Evolutionary conservation across 2,329 filamentous ascomycete genomes (phyloP).

Genomic region (Bipolaris bicolor): DNA sequence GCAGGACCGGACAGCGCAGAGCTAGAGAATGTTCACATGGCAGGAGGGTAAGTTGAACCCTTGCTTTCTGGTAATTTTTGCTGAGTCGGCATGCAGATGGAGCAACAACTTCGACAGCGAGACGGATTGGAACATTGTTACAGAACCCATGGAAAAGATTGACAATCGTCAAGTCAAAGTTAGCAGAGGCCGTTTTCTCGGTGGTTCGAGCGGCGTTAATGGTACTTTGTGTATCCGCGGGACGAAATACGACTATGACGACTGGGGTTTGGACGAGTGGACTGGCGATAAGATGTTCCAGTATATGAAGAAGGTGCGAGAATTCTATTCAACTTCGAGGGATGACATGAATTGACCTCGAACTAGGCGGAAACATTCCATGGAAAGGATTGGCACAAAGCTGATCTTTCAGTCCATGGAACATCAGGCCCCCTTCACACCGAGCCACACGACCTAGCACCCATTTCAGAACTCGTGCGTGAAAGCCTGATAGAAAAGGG

Average conservation of each 20-base stretch:
- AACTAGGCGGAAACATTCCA: constrained; percentile 62
- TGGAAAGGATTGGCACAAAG: constrained; percentile 63
- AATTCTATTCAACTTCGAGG: accelerated
- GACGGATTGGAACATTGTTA: constrained; percentile 60
- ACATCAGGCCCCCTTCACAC: constrained; percentile 59
- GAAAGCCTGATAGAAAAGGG: constrained; percentile 63
- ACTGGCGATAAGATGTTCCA: constrained; percentile 63
- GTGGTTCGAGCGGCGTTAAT: constrained; percentile 58
- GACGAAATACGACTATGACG: constrained; percentile 59
- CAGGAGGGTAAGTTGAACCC: constrained; percentile 47
- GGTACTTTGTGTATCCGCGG: constrained; percentile 59
- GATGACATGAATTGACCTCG: not conserved
- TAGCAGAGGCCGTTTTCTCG: constrained; percentile 58
- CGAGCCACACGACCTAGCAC: constrained; percentile 64
- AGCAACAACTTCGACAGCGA: constrained; percentile 56
- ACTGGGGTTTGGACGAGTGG: constrained; percentile 64
- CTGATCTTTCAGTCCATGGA: constrained; percentile 54
- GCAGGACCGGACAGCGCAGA: constrained; percentile 54
- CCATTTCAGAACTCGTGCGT: constrained; percentile 62
- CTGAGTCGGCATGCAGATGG: constrained; percentile 37
- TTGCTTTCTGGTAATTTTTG: not conserved
- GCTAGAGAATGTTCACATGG: constrained; percentile 60
- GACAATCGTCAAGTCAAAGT: constrained; percentile 56
- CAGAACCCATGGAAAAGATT: constrained; percentile 49
- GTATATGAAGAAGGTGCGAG: constrained; percentile 59